Conservation (phyloP, 2,329 filamentous ascomycete species). For the Fusarium keratoplasticum region DNA sequence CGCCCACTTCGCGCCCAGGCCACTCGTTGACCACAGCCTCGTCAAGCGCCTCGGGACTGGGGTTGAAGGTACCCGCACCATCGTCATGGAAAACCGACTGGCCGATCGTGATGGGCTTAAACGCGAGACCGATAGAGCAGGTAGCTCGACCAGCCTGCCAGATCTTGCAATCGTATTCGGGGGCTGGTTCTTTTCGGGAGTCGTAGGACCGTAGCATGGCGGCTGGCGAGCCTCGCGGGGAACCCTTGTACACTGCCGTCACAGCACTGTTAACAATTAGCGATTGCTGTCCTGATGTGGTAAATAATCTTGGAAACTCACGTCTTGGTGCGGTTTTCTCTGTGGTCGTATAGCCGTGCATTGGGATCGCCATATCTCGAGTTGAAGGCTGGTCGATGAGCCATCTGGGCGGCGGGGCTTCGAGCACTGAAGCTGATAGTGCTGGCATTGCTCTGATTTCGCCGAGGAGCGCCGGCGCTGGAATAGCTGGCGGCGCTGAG, state of each 20-base stretch:
- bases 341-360: constrained; percentile 86
- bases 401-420: constrained; percentile 68
- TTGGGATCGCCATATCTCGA: constrained; percentile 83
- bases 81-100: constrained; percentile 96
- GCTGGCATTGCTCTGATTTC: constrained; percentile 83
- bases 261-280: constrained; percentile 73
- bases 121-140: constrained; percentile 88
- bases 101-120: constrained; percentile 94
- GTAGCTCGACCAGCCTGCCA: constrained; percentile 99
- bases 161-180: constrained; percentile 93
- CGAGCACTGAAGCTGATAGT: constrained; percentile 82
- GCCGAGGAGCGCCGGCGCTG: constrained; percentile 60
- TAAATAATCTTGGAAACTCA: constrained; percentile 58
- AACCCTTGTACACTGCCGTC: constrained; percentile 90
- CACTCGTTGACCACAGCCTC: constrained; percentile 94
- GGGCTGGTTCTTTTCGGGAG: constrained; percentile 88
- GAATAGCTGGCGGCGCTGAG: constrained; percentile 56
- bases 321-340: constrained; percentile 91
- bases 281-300: not conserved
- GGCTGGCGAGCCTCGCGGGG: constrained; percentile 73
- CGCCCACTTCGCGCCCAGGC: constrained; percentile 91
- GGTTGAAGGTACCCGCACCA: constrained; percentile 91
- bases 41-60: constrained; percentile 84
- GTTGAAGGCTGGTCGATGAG: constrained; percentile 61
- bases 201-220: constrained; percentile 92